Percentiles rank a stretch among this genome's conserved stretches.
These are phyloP conservation scores for Hura crepitans DNA, from an alignment of 441 rosid species.

Conservation along the genomic window DNA sequence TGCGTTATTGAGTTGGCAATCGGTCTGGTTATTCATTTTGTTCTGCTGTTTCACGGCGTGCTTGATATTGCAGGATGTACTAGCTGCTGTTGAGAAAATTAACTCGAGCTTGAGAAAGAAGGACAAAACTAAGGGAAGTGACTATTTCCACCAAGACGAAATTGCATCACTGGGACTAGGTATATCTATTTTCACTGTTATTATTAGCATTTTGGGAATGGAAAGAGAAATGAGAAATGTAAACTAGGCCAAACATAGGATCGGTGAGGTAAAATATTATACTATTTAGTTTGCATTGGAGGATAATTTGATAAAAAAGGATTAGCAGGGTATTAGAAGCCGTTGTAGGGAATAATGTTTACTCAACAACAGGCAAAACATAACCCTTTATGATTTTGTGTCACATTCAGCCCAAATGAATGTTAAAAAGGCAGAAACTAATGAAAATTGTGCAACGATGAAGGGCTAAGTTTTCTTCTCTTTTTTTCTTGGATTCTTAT, in stretches of 20 bases:
- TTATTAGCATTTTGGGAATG: not conserved
- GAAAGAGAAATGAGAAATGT: no score
- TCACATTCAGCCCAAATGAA: no score
- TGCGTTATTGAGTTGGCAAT: not conserved
- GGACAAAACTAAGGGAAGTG: constrained; percentile 1
- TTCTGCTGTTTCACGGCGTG: not conserved
- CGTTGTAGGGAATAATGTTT: not conserved
- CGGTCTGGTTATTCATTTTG: no score
- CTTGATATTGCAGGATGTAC: constrained; percentile 44
- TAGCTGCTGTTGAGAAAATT: constrained; percentile 54
- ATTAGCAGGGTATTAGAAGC: not conserved
- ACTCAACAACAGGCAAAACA: no score
- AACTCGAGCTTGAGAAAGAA: constrained; percentile 34
- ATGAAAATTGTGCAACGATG: no score
- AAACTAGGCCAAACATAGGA: not conserved
- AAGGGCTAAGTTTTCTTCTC: not conserved
- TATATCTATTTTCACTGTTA: constrained; percentile 16
- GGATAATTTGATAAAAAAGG: no score
- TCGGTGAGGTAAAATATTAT: not conserved
- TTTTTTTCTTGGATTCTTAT: constrained; percentile 1
- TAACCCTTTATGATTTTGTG: no score
- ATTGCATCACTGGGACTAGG: constrained; percentile 55
- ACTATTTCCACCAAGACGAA: constrained; percentile 37
- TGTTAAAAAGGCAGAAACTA: not conserved
- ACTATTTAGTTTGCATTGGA: no score